Percentiles rank a stretch among this genome's conserved stretches.
These are phyloP conservation scores for Puccinia coronata DNA, from an alignment of 1,284 basidiomycete species.

Conservation along the genomic window DNA sequence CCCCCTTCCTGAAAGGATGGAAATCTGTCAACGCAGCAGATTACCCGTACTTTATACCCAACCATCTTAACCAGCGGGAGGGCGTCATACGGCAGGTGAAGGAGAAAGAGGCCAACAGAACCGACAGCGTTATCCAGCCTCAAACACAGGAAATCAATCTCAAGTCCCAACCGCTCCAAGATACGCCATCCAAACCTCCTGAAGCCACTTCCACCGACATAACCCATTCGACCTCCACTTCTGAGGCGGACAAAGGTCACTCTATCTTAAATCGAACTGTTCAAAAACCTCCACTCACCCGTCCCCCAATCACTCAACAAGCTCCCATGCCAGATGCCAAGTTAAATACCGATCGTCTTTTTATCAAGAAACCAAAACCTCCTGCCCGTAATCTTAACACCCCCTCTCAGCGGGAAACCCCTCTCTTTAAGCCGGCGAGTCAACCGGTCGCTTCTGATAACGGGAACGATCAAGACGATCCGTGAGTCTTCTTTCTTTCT, in stretches of 20 bases:
- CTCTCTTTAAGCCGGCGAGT: background rate
- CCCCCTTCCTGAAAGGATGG: conserved; percentile 19
- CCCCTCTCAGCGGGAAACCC: too few relatives aligned
- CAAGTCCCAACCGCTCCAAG: too few relatives aligned
- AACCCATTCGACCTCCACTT: too few relatives aligned
- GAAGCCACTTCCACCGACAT: too few relatives aligned
- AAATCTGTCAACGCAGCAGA: background rate
- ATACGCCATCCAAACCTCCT: too few relatives aligned
- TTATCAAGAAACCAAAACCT: background rate
- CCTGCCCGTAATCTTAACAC: background rate
- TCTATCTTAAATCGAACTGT: background rate
- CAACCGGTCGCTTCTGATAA: background rate
- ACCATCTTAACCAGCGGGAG: background rate
- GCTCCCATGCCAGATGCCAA: too few relatives aligned
- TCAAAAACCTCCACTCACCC: too few relatives aligned
- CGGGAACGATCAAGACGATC: background rate
- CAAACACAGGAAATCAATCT: background rate
- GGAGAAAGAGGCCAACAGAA: background rate
- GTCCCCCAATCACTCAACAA: too few relatives aligned
- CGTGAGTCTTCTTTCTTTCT: background rate
- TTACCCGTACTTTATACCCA: conserved; percentile 10
- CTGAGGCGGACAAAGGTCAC: background rate
- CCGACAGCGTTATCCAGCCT: background rate
- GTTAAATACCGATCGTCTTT: too few relatives aligned
- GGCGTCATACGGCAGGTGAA: background rate